Conservation (phyloP, 2,329 filamentous ascomycete species). For the Talaromyces sp. region DNA sequence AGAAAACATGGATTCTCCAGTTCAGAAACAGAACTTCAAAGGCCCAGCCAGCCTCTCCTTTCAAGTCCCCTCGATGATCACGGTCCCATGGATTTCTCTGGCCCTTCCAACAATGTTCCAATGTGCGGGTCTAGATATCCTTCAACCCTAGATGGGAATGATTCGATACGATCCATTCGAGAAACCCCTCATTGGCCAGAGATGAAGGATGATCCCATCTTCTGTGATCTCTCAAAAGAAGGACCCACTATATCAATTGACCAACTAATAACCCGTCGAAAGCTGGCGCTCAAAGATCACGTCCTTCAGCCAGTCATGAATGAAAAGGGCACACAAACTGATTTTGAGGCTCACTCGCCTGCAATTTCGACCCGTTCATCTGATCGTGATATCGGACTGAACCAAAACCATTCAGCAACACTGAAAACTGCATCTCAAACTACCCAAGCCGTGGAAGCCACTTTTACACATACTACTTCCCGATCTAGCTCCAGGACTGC, state of each 20-base stretch:
- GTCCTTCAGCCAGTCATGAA: conserved; percentile 18
- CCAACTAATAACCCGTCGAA: conserved; percentile 37
- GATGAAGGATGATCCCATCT: conserved; percentile 48
- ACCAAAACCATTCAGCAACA: background rate
- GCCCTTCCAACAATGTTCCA: background rate
- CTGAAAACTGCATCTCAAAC: background rate
- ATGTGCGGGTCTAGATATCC: conserved; percentile 49
- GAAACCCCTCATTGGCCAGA: conserved; percentile 47
- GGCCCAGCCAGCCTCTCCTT: conserved; percentile 21
- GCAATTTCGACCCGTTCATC: background rate
- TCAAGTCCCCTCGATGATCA: conserved; percentile 21
- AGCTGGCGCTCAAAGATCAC: conserved; percentile 20
- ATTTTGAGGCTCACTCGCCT: background rate
- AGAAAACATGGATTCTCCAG: background rate
- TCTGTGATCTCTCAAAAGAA: conserved; percentile 40
- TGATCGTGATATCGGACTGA: background rate
- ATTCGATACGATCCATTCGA: conserved; percentile 43
- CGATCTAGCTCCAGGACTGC: background rate
- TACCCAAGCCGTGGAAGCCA: background rate
- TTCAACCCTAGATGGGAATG: conserved; percentile 36
- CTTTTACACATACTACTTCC: background rate
- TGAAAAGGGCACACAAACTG: conserved; percentile 9
- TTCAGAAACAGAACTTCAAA: background rate
- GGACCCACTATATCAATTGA: conserved; percentile 38
- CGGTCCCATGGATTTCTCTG: background rate